These are phyloP conservation scores for Blastobotrys illinoisensis DNA, from an alignment of 1,139 yeast species.

Conservation along the genomic window DNA sequence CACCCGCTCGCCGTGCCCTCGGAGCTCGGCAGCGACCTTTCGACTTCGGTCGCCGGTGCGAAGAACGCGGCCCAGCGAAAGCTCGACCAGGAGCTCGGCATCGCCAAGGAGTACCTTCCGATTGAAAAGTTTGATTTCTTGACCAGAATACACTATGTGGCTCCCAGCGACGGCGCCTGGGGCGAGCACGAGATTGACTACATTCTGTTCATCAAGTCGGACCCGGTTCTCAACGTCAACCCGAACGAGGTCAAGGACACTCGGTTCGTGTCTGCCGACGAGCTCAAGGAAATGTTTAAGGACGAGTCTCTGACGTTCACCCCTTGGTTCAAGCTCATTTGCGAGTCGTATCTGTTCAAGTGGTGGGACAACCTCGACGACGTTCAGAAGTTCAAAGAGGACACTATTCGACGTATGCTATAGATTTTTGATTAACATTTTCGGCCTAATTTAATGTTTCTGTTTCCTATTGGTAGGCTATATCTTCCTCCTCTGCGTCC, in stretches of 20 bases:
- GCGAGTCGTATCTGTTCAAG: conserved; percentile 80
- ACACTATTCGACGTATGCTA: conserved; percentile 25
- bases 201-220: conserved; percentile 69
- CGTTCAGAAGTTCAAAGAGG: conserved; percentile 40
- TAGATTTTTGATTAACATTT: conserved; percentile 1
- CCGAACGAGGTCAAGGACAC: conserved; percentile 72
- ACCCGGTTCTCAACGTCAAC: conserved; percentile 54
- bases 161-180: conserved; percentile 83
- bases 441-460: not conserved
- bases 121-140: conserved; percentile 67
- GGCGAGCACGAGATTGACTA: conserved; percentile 98
- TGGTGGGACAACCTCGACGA: conserved; percentile 86
- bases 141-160: conserved; percentile 91
- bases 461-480: too few species aligned
- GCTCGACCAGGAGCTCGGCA: conserved; percentile 88
- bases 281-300: conserved; percentile 69
- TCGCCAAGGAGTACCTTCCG: conserved; percentile 54
- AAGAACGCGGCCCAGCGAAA: conserved; percentile 89
- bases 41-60: conserved; percentile 67
- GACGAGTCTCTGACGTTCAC: conserved; percentile 66
- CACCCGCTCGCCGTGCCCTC: conserved; percentile 84
- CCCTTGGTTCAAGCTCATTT: conserved; percentile 96
- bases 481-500: too few species aligned
- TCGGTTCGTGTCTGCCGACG: conserved; percentile 63
- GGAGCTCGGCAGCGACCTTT: conserved; percentile 66